Evolutionary conservation across 2,329 filamentous ascomycete species (phyloP).

Genomic region (Trichoderma sp.): DNA sequence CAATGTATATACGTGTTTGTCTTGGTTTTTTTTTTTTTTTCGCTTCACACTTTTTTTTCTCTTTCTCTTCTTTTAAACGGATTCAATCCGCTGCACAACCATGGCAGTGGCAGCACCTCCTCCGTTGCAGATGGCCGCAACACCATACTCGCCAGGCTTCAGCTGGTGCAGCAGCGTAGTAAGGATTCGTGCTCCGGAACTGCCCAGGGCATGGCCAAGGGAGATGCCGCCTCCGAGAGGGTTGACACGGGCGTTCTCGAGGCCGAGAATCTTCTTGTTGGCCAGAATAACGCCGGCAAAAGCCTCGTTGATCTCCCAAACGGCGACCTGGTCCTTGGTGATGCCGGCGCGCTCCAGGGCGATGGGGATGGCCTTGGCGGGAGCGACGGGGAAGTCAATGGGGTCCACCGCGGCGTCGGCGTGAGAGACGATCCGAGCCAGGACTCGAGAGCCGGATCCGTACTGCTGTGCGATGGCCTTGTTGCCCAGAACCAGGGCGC

Average conservation of each 20-base stretch:
- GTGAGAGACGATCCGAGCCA: constrained; percentile 81
- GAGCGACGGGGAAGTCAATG: constrained; percentile 92
- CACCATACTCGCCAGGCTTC: constrained; percentile 87
- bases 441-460: constrained; percentile 70
- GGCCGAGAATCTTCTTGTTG: constrained; percentile 85
- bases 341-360: constrained; percentile 87
- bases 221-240: constrained; percentile 88
- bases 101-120: constrained; percentile 89
- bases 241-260: constrained; percentile 78
- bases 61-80: constrained; percentile 38
- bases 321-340: constrained; percentile 81
- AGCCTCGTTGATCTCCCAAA: constrained; percentile 99
- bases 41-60: not conserved
- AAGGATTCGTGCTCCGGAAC: constrained; percentile 87
- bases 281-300: constrained; percentile 95
- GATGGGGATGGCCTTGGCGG: constrained; percentile 86
- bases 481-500: constrained; percentile 80
- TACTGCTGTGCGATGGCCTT: constrained; percentile 77
- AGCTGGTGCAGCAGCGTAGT: constrained; percentile 89
- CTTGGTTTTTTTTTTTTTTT: not conserved
- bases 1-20: not conserved
- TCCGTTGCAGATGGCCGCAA: constrained; percentile 95
- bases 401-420: constrained; percentile 89
- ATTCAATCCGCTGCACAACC: constrained; percentile 79
- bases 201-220: constrained; percentile 86